These are phyloP conservation scores for Fusarium stilboides DNA, from an alignment of 2,329 filamentous ascomycete genomes.

Conservation along the genomic window DNA sequence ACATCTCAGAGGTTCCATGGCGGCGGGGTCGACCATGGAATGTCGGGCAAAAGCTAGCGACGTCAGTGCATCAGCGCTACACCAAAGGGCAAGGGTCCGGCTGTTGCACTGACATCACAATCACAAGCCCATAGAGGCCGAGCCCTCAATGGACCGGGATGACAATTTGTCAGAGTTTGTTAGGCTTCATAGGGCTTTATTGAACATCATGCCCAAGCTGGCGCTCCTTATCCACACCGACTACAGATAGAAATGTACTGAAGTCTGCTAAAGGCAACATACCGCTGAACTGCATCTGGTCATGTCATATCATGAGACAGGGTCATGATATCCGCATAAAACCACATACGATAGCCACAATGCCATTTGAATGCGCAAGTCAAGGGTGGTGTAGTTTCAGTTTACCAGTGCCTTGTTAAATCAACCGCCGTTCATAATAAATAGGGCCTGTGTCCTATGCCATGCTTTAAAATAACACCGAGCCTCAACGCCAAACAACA, in stretches of 20 bases:
- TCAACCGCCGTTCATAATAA: slow-evolving; percentile 13
- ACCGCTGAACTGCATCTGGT: background rate
- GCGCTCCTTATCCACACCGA: background rate
- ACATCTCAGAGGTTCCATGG: slow-evolving; percentile 32
- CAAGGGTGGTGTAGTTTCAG: slow-evolving; percentile 9
- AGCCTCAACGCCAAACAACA: slow-evolving; percentile 31
- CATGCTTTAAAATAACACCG: slow-evolving; percentile 38
- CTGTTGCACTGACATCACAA: slow-evolving; percentile 40
- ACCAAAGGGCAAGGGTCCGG: slow-evolving; percentile 25
- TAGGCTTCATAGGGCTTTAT: background rate
- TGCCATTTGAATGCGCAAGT: background rate
- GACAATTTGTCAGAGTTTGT: background rate
- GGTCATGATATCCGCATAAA: slow-evolving; percentile 9
- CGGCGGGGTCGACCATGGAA: slow-evolving; percentile 44
- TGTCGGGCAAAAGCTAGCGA: slow-evolving; percentile 40
- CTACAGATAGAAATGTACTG: background rate
- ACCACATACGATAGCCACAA: background rate
- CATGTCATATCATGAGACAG: slow-evolving; percentile 27
- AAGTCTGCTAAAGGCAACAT: background rate
- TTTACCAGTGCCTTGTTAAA: slow-evolving; percentile 32
- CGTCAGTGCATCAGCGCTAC: slow-evolving; percentile 47
- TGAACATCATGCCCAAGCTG: background rate
- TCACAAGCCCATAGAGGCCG: slow-evolving; percentile 16
- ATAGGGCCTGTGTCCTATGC: slow-evolving; percentile 12
- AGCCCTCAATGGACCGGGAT: slow-evolving; percentile 6